These are phyloP conservation scores for Cryptococcus sp. DNA, from an alignment of 1,284 basidiomycete genomes.

Conservation along the genomic window DNA sequence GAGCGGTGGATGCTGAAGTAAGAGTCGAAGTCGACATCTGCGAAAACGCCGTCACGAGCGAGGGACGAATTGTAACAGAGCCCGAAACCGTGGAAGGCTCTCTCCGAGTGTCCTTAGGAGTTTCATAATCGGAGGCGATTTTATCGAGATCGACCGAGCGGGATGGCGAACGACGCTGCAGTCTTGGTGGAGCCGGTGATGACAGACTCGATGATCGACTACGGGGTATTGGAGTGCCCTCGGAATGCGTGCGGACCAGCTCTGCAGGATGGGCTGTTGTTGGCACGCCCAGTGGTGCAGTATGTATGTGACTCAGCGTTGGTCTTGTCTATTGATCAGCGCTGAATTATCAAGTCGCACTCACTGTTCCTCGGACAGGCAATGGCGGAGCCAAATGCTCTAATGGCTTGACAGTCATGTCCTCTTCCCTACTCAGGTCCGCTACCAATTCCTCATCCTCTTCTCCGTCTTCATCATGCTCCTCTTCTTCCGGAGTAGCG, in stretches of 20 bases:
- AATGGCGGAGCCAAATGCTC: neutral
- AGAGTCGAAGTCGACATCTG: neutral
- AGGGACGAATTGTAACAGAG: neutral
- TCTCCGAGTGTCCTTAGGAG: slow-evolving; percentile 3
- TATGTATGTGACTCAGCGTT: slow-evolving; percentile 12
- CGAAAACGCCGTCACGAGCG: neutral
- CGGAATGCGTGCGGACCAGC: slow-evolving; percentile 11
- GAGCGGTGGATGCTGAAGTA: neutral
- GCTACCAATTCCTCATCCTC: slow-evolving; percentile 36
- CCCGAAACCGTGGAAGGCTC: neutral
- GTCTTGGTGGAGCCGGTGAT: slow-evolving; percentile 30
- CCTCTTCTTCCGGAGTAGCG: slow-evolving; percentile 22
- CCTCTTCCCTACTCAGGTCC: slow-evolving; percentile 33
- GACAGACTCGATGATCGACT: slow-evolving; percentile 33
- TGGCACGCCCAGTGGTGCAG: slow-evolving; percentile 5
- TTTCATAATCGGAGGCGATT: slow-evolving; percentile 25
- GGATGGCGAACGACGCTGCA: slow-evolving; percentile 33
- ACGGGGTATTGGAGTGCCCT: slow-evolving; percentile 12
- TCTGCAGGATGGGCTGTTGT: neutral
- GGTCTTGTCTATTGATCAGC: slow-evolving; percentile 4
- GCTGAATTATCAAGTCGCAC: neutral
- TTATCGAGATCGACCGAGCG: slow-evolving; percentile 42
- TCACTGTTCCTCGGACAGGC: neutral
- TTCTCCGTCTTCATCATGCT: slow-evolving; percentile 32
- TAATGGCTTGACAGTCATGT: slow-evolving; percentile 48